phyloP scores from a whole-genome alignment of 2,329 filamentous ascomycete species.

The Fusarium sp. region DNA sequence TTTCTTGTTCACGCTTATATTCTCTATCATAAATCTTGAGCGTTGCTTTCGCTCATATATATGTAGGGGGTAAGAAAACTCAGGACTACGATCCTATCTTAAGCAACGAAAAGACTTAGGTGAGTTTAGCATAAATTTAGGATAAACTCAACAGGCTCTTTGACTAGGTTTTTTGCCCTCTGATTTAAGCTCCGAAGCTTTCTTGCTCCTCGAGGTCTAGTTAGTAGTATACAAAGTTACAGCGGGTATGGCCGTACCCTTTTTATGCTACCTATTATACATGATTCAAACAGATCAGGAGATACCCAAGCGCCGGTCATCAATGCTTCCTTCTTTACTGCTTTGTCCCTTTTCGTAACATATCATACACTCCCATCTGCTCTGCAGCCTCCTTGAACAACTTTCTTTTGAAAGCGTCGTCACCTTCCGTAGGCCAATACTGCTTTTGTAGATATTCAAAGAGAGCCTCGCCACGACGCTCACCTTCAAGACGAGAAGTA shows the following conservation, averaged over 20 bases:
- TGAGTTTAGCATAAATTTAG: too few relatives aligned
- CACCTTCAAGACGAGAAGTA: constrained; percentile 52
- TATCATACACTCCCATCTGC: constrained; percentile 59
- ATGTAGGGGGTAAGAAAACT: too few relatives aligned
- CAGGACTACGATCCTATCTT: too few relatives aligned
- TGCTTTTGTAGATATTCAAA: constrained; percentile 58
- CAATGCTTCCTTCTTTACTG: constrained; percentile 16
- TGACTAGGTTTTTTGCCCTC: too few relatives aligned
- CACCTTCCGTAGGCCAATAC: constrained; percentile 50
- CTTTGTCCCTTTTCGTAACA: constrained; percentile 42
- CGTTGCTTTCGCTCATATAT: constrained; percentile 1
- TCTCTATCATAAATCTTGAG: constrained; percentile 13
- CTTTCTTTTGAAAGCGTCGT: constrained; percentile 41
- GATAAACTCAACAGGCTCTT: too few relatives aligned
- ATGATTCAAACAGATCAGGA: constrained; percentile 8
- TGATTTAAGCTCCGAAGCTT: too few relatives aligned
- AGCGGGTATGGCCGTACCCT: background rate
- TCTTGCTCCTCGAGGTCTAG: background rate
- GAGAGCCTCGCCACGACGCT: constrained; percentile 55
- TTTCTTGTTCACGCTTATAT: background rate
- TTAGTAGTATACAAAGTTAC: constrained; percentile 22
- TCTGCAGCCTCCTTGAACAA: constrained; percentile 52
- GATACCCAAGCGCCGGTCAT: constrained; percentile 12
- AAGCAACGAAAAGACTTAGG: too few relatives aligned
- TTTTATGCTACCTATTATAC: constrained; percentile 19